phyloP scores from a whole-genome alignment of 192 early-diverging fungal species.

The Gonapodya prolifera region DNA sequence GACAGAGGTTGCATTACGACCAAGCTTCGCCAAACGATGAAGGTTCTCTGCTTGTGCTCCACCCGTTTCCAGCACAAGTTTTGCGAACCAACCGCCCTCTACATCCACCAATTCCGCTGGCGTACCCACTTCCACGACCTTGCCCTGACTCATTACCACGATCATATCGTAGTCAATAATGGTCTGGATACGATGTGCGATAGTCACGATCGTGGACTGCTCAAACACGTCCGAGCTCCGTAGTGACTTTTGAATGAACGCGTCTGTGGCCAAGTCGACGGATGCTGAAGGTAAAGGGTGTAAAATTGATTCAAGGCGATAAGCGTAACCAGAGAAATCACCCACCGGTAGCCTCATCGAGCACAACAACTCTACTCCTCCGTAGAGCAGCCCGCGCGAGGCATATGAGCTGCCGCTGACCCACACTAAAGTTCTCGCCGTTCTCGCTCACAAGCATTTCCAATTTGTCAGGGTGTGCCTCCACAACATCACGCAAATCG shows the following conservation, averaged over 20 bases:
- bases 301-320: not conserved
- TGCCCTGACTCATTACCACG: conserved; percentile 65
- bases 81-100: conserved; percentile 45
- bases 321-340: not conserved
- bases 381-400: conserved; percentile 68
- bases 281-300: conserved; percentile 25
- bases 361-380: conserved; percentile 49
- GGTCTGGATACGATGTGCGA: conserved; percentile 80
- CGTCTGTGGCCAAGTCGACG: conserved; percentile 71
- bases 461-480: conserved; percentile 19
- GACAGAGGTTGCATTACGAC: not conserved
- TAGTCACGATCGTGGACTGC: conserved; percentile 63
- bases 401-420: conserved; percentile 66
- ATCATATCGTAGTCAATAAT: conserved; percentile 76
- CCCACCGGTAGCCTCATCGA: conserved; percentile 75
- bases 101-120: conserved; percentile 54
- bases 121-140: conserved; percentile 68
- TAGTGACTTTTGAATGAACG: conserved; percentile 64
- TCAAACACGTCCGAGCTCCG: conserved; percentile 52
- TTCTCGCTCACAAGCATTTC: conserved; percentile 74
- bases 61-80: conserved; percentile 71
- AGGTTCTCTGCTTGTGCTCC: conserved; percentile 23
- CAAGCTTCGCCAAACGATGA: not conserved
- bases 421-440: conserved; percentile 64
- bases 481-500: not conserved